These are phyloP conservation scores for Schoenoplectus tabernaemontani DNA, from an alignment of 202 grass and related monocot genomes.

Conservation along the genomic window DNA sequence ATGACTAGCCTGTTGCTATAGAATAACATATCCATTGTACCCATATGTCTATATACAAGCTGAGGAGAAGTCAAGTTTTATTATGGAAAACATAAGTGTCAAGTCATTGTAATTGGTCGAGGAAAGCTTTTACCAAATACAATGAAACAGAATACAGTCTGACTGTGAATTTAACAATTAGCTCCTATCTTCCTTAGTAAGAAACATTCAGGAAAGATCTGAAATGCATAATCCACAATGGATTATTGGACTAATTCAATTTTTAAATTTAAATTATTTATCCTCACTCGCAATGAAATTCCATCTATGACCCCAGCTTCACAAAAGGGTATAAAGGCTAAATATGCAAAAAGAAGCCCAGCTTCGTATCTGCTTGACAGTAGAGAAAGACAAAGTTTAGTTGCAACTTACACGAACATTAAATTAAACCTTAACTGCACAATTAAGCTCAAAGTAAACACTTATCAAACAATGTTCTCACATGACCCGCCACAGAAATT, in stretches of 20 bases:
- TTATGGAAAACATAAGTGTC: not conserved
- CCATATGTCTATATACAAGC: not conserved
- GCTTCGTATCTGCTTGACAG: conserved; percentile 64
- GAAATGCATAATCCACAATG: not conserved
- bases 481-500: not conserved
- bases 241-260: not conserved
- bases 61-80: not conserved
- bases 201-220: not conserved
- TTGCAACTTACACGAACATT: not conserved
- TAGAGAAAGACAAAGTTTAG: not conserved
- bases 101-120: not conserved
- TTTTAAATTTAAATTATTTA: not conserved
- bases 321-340: conserved; percentile 86
- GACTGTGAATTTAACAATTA: not conserved
- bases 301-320: conserved; percentile 63
- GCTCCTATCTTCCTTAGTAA: not conserved
- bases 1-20: conserved; percentile 13
- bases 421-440: not conserved
- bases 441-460: not conserved
- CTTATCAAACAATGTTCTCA: not conserved
- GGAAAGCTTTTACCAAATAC: not conserved
- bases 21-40: not conserved
- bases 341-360: conserved; percentile 79
- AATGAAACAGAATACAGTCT: not conserved
- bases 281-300: conserved; percentile 71